Evolutionary conservation across 1,284 basidiomycete genomes (phyloP).

Genomic region (Baeospora myosura): DNA sequence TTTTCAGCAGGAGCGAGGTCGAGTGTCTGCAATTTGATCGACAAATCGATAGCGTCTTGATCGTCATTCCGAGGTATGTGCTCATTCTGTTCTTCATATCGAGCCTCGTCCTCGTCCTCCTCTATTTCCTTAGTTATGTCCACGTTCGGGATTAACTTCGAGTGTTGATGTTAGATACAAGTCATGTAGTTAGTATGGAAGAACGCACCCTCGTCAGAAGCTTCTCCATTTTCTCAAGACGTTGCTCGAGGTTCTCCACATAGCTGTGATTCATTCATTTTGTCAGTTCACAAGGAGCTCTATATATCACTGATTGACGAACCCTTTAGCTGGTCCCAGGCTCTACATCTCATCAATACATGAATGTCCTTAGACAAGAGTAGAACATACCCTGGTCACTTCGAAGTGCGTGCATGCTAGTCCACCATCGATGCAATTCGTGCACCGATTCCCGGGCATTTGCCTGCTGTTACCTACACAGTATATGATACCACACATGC

Average conservation of each 20-base stretch:
- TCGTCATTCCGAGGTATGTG: conserved; percentile 3
- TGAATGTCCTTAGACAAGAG: no score
- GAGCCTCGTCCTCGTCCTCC: no score
- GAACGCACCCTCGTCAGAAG: conserved; percentile 54
- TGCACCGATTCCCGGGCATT: conserved; percentile 32
- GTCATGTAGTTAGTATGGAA: no score
- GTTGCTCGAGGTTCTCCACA: conserved; percentile 64
- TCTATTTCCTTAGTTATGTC: no score
- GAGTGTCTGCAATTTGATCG: neutral
- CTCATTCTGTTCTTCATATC: no score
- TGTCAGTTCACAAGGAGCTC: neutral
- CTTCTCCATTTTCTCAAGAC: conserved; percentile 66
- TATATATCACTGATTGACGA: conserved; percentile 3
- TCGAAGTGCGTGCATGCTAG: conserved; percentile 36
- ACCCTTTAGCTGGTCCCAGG: conserved; percentile 34
- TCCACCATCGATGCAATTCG: conserved; percentile 29
- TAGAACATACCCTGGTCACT: conserved; percentile 28
- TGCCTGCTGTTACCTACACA: conserved; percentile 36
- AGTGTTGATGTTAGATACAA: no score
- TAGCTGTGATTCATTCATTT: conserved; percentile 38
- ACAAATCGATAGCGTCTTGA: neutral
- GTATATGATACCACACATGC: conserved; percentile 5
- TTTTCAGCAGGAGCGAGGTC: neutral
- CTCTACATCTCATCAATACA: no score
- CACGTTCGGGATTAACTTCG: no score